Evolutionary conservation across 1,139 yeast species (phyloP), one percentile per base, ranked within the genome.

Genomic region (Hemisphaericaspora xylofermentans): DNA sequence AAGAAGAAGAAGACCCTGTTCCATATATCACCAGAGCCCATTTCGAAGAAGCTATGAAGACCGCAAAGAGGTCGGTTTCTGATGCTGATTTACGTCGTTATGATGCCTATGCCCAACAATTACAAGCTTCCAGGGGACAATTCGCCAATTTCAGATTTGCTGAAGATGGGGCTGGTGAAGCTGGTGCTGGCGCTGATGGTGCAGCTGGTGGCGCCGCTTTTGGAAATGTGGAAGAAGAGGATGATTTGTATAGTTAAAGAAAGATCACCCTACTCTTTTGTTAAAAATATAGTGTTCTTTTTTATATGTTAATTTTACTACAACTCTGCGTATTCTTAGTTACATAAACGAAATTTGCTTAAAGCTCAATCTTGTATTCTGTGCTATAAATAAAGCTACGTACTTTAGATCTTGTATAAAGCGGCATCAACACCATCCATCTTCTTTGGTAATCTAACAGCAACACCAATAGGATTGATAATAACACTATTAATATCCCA

Each of bases 1-100:
- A 58, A 39, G 84, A 78, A 50, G 86, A 75, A 53, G 87, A 79
- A 57, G 98, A 93, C 61, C 93, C 96, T 32, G 98, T 94, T 55
- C 98, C 98, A 57, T 94, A 68, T 66, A 93, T 94, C 58, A 88
- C 96, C 31, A 85, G 87, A 60, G 84, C 84, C 40, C 96, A 89
- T 65, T 88, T 94, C 58, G 96, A 94, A 68, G 98, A 93, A 73
- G 98, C 99, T 39, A 94, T 94, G 98, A 89, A 91, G 82, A 89
- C 98, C 1, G 98, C 98, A 42, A 86, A 89, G 69, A 87, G 98
- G 59, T 89, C 97, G 42, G 98, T 94, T 43, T 84, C 95, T 36
- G 98, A 94, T 62, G 86, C 97, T 35, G 98, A 94, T 69, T 80
- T 94, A 60, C 93, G 99, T 71, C 93, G 98, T 71, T 94, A 94